Evolutionary conservation across 495 filamentous ascomycete genomes (phyloP), one percentile per base, ranked within the genome.

Genomic region (Aspergillus steynii): DNA sequence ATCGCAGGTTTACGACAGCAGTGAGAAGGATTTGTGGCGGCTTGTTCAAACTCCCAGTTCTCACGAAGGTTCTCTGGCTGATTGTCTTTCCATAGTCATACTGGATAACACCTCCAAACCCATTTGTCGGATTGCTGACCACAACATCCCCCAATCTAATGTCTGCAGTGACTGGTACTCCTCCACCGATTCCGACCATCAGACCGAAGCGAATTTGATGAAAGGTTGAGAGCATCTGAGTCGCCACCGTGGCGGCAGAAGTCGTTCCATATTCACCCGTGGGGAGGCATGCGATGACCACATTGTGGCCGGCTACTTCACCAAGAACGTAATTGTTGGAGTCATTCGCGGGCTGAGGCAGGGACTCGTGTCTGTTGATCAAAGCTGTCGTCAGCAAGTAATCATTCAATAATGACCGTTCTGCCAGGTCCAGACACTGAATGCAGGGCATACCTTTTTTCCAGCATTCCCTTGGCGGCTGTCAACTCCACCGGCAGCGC

Each of bases 231-330:
- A n/a, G 14, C 58, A 60, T 60, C 6, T 53, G 26, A 1, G 29
- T 28, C 8, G 50, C 48, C 10, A 60, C 50, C 20, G 26, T 26
- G 20, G 55, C 55, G 26, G 55, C 37, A 15, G 55, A 49, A 5
- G 26, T 49, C 12, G 55, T 50, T 27, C 55, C 55, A 20, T 49
- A 58, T 48, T 28, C 48, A 29, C 70, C 62, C n/a, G 60, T 64
- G 0, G 78, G 77, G 14, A 80, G 67, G 47, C 68, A 75, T 29
- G 72, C 66, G 50, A 80, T 62, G 26, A 74, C 72, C 42, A 80
- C 60, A 63, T 80, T 74, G 56, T 80, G 72, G 8, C 56, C 48
- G 5, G 59, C 54, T 15, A 76, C 58, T 10, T 42, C 7, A 4
- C 70, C 70, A 31, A 68, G 47, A 0, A n/a, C 26, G 54, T 76